These are phyloP conservation scores for Calonectria hongkongensis DNA, from an alignment of 2,329 filamentous ascomycete species.

Conservation along the genomic window DNA sequence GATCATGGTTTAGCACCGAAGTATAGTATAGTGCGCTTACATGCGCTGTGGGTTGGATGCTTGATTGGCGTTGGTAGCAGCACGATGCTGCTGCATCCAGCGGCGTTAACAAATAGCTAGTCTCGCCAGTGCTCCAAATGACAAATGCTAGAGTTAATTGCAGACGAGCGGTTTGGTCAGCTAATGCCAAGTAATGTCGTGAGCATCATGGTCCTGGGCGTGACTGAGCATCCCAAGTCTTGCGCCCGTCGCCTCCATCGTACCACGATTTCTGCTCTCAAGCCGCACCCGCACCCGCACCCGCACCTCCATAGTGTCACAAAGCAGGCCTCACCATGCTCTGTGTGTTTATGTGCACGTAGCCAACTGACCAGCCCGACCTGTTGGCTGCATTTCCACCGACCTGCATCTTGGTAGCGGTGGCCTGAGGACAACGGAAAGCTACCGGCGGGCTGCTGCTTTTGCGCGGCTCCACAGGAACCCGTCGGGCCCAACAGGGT, in stretches of 20 bases:
- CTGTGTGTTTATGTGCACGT: neutral
- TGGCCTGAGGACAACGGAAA: slow-evolving; percentile 30
- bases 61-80: slow-evolving; percentile 13
- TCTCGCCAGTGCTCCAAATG: neutral
- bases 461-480: slow-evolving; percentile 34
- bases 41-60: slow-evolving; percentile 28
- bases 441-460: slow-evolving; percentile 22
- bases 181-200: neutral
- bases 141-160: neutral
- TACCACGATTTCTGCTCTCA: slow-evolving; percentile 3
- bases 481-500: slow-evolving; percentile 30
- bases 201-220: slow-evolving; percentile 14
- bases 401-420: neutral
- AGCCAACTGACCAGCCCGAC: neutral
- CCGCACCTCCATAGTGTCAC: slow-evolving; percentile 4
- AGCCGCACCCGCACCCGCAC: neutral
- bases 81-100: neutral
- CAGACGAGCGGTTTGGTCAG: neutral
- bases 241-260: slow-evolving; percentile 18
- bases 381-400: slow-evolving; percentile 23
- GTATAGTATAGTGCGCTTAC: slow-evolving; percentile 35
- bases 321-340: slow-evolving; percentile 35
- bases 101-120: neutral
- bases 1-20: slow-evolving; percentile 21
- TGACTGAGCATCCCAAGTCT: neutral